These are phyloP conservation scores for Agroathelia rolfsii DNA, from an alignment of 1,284 basidiomycete species.

Conservation along the genomic window DNA sequence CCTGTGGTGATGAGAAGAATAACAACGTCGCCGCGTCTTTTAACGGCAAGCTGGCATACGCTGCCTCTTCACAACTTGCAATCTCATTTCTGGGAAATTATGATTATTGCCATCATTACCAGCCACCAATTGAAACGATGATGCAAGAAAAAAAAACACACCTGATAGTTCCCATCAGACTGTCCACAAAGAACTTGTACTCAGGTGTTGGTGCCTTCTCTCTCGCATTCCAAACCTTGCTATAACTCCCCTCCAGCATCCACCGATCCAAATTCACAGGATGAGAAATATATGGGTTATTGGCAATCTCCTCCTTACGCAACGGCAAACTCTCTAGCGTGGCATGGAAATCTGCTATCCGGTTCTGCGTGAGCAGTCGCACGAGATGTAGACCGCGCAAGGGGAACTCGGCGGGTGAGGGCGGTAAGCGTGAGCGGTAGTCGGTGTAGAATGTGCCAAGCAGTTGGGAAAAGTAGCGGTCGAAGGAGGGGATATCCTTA, in stretches of 20 bases:
- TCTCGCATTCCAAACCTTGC: conserved; percentile 94
- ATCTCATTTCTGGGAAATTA: conserved; percentile 76
- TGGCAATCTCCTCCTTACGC: conserved; percentile 58
- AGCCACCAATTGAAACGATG: conserved; percentile 2
- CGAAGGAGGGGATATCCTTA: conserved; percentile 85
- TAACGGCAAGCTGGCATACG: conserved; percentile 80
- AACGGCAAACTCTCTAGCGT: conserved; percentile 91
- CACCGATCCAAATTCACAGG: conserved; percentile 90
- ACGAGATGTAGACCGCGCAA: conserved; percentile 92
- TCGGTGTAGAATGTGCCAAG: conserved; percentile 90
- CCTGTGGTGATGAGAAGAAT: conserved; percentile 76
- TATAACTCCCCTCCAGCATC: conserved; percentile 98
- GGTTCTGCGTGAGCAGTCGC: conserved; percentile 89
- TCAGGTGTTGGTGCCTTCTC: conserved; percentile 82
- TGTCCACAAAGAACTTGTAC: conserved; percentile 86
- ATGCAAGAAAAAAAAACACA: conserved; percentile 21
- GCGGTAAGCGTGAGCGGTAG: conserved; percentile 69
- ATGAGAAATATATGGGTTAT: conserved; percentile 76
- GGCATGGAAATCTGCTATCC: conserved; percentile 98
- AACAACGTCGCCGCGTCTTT: conserved; percentile 83
- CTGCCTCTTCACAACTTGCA: conserved; percentile 85
- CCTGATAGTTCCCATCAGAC: conserved; percentile 89
- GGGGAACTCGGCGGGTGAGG: conserved; percentile 79
- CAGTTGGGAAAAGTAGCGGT: conserved; percentile 91
- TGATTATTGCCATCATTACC: not conserved